Evolutionary conservation across 192 early-diverging fungal genomes (phyloP), one percentile per base, ranked within the genome.

Genomic region (Paraglomus occultum): DNA sequence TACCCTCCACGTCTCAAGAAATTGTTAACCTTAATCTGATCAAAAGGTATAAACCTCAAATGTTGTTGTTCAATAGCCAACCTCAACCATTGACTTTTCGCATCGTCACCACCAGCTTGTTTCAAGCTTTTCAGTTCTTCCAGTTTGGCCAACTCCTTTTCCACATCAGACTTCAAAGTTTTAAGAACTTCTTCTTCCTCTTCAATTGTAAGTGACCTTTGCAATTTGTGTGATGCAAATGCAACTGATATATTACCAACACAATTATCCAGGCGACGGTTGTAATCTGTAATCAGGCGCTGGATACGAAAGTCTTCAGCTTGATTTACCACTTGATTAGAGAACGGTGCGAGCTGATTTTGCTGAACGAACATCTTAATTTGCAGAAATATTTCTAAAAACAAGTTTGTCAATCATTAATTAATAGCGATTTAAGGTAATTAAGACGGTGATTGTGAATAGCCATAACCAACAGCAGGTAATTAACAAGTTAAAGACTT

Each of bases 231-330:
- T 4, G 15, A 17, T 11, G 11, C 9, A 57, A 57, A 57, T 17
- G 54, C 54, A 10, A 57, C 54, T 17, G 54, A 57, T 11, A 57
- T 11, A 57, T 10, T 17, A 10, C 20, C 54, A 57, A 57, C 20
- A 11, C 18, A 57, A 20, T 57, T 20, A 31, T 57, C 54, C 6
- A 57, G 38, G 38, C 54, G 54, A 57, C 54, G 11, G 38, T 57
- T 57, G 38, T 57, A 57, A 57, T 57, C 54, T 11, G 38, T 31
- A 31, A 57, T 17, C 11, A 17, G 6, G 11, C 54, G 54, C 20
- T 57, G 54, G 2, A 57, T 57, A 11, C 54, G 54, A 57, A 57
- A 57, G 38, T 57, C 54, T 20, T 57, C 54, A 10, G 54, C 54
- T 1, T 23, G 54, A 57, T 57, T 57, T 20, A 31, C 18, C 10